These are phyloP conservation scores for Recurvomyces mirabilis DNA, from an alignment of 495 filamentous ascomycete species.

Conservation along the genomic window DNA sequence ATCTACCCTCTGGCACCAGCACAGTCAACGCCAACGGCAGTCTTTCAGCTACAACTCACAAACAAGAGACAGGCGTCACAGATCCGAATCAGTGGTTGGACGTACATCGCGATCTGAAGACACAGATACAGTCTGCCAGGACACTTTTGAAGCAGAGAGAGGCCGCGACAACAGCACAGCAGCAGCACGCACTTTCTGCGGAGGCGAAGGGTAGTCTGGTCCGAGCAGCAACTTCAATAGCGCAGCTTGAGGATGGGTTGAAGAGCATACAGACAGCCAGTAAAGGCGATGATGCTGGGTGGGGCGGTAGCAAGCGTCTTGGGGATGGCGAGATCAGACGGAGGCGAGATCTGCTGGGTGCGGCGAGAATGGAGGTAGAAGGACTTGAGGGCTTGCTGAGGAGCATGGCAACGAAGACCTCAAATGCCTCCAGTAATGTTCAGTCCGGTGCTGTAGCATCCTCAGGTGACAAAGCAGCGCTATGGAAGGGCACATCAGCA, in stretches of 20 bases:
- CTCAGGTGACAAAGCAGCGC: slow-evolving; percentile 39
- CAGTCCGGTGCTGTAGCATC: slow-evolving; percentile 22
- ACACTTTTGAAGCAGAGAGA: slow-evolving; percentile 65
- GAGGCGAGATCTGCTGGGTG: slow-evolving; percentile 64
- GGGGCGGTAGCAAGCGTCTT: slow-evolving; percentile 36
- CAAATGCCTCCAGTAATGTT: not conserved
- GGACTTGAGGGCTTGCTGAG: slow-evolving; percentile 72
- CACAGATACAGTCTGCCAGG: slow-evolving; percentile 68
- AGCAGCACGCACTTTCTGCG: slow-evolving; percentile 66
- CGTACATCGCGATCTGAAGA: slow-evolving; percentile 70
- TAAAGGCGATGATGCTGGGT: slow-evolving; percentile 27
- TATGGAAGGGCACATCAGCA: slow-evolving; percentile 35
- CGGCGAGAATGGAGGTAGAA: slow-evolving; percentile 72
- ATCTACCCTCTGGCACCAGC: slow-evolving; percentile 40
- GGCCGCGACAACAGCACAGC: slow-evolving; percentile 52
- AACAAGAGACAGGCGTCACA: slow-evolving; percentile 24
- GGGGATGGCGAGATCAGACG: slow-evolving; percentile 83
- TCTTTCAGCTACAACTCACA: slow-evolving; percentile 4
- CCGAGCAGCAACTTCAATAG: slow-evolving; percentile 56
- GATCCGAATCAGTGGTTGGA: slow-evolving; percentile 85
- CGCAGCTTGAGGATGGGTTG: slow-evolving; percentile 60
- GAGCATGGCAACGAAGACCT: slow-evolving; percentile 51
- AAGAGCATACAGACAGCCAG: slow-evolving; percentile 34
- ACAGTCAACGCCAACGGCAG: slow-evolving; percentile 25
- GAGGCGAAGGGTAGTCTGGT: slow-evolving; percentile 74